Evolutionary conservation across 148 eudicot genomes (phyloP).

Genomic region (Diospyros lotus): DNA sequence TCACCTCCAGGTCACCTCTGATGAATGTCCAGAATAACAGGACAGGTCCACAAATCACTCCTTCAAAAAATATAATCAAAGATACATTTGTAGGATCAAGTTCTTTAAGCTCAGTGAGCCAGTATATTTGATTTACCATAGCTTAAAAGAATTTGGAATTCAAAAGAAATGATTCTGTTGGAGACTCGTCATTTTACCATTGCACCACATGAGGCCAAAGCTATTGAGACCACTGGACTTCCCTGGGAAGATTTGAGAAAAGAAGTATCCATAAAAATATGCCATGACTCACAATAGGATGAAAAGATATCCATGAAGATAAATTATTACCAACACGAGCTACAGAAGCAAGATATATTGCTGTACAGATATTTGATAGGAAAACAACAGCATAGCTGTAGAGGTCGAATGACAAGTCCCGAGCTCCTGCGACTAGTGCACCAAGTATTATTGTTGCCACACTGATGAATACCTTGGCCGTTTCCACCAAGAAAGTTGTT

Average conservation of each 20-base stretch:
- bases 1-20: conserved; percentile 41
- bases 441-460: conserved; percentile 53
- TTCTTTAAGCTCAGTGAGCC: neutral
- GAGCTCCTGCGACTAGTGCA: conserved; percentile 60
- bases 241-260: conserved; percentile 27
- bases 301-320: conserved; percentile 9
- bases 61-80: conserved; percentile 16
- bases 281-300: neutral
- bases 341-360: conserved; percentile 54
- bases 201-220: conserved; percentile 64
- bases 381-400: conserved; percentile 53
- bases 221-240: conserved; percentile 51
- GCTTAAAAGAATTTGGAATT: neutral
- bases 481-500: conserved; percentile 12
- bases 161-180: neutral
- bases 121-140: neutral
- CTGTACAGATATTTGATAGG: conserved; percentile 45
- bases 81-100: neutral
- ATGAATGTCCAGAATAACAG: conserved; percentile 41
- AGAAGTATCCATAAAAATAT: neutral
- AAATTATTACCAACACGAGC: conserved; percentile 48
- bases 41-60: conserved; percentile 52
- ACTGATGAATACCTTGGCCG: conserved; percentile 41
- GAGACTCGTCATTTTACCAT: conserved; percentile 28
- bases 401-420: conserved; percentile 52